These are phyloP conservation scores for Obba rivulosa DNA, from an alignment of 768 basidiomycete species.

Conservation along the genomic window DNA sequence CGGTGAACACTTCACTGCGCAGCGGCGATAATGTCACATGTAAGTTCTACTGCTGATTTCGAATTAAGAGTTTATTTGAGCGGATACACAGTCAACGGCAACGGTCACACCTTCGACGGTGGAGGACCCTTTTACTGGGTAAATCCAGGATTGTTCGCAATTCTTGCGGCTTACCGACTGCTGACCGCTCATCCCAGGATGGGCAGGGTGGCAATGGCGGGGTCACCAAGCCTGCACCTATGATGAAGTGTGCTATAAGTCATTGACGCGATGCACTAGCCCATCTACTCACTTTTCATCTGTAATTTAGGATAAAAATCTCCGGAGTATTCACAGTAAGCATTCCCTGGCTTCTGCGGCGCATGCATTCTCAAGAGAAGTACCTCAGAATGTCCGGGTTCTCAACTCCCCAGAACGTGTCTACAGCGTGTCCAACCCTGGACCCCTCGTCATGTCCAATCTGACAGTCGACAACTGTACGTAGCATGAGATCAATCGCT, in stretches of 20 bases:
- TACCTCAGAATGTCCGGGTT: conserved; percentile 28
- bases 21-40: conserved; percentile 48
- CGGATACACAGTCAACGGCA: conserved; percentile 30
- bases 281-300: not conserved
- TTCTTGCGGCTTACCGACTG: too few species aligned
- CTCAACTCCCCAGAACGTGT: conserved; percentile 35
- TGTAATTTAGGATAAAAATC: conserved; percentile 27
- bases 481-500: conserved; percentile 11
- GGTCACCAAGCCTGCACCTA: conserved; percentile 28
- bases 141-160: not conserved
- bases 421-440: conserved; percentile 24
- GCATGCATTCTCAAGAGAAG: not conserved
- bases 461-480: conserved; percentile 54
- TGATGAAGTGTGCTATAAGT: conserved; percentile 31
- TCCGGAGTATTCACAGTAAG: conserved; percentile 35
- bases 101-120: conserved; percentile 36
- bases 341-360: not conserved
- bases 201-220: conserved; percentile 27
- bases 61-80: not conserved
- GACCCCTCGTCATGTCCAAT: conserved; percentile 32
- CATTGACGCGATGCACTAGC: not conserved
- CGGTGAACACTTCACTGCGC: not conserved
- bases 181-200: conserved; percentile 10
- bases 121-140: conserved; percentile 42
- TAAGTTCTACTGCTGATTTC: conserved; percentile 20